phyloP scores from a whole-genome alignment of 768 basidiomycete genomes.

The Coprinellus micaceus region DNA sequence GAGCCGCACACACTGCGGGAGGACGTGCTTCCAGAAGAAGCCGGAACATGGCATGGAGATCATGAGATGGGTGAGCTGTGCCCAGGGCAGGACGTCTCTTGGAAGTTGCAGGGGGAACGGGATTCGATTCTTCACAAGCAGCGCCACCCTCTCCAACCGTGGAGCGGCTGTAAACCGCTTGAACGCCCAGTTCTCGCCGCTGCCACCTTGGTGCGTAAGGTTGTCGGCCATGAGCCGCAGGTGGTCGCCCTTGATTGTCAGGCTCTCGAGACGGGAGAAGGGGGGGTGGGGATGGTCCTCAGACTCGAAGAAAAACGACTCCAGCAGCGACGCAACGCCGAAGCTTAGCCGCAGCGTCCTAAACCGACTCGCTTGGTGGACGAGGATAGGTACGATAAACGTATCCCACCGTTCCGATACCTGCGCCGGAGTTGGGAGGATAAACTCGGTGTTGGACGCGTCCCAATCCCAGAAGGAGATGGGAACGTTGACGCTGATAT shows the following conservation, averaged over 20 bases:
- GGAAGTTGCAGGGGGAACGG: conserved; percentile 7
- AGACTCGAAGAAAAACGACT: conserved; percentile 1
- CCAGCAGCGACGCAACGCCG: neutral
- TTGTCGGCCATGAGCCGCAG: neutral
- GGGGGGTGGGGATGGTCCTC: neutral
- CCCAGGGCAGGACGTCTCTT: conserved; percentile 5
- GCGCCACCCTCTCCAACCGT: conserved; percentile 3
- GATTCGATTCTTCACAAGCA: neutral
- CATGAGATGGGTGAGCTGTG: conserved; percentile 10
- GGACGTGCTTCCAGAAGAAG: conserved; percentile 6
- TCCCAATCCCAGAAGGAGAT: neutral
- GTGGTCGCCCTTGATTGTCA: conserved; percentile 1
- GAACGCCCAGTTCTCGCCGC: neutral
- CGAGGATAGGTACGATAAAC: conserved; percentile 2
- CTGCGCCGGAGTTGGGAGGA: neutral
- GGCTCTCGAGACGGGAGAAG: neutral
- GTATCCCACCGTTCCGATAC: neutral
- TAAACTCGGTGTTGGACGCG: neutral
- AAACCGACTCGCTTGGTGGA: conserved; percentile 4
- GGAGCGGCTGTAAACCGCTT: neutral
- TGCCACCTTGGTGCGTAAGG: neutral
- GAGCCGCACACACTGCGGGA: neutral
- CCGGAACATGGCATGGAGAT: conserved; percentile 10
- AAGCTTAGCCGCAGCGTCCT: conserved; percentile 1
- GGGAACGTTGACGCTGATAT: neutral